Percentiles rank a stretch among this genome's conserved stretches.
Evolutionary conservation across 345 rosid species (phyloP).

Genomic region (Rhodamnia argentea): DNA sequence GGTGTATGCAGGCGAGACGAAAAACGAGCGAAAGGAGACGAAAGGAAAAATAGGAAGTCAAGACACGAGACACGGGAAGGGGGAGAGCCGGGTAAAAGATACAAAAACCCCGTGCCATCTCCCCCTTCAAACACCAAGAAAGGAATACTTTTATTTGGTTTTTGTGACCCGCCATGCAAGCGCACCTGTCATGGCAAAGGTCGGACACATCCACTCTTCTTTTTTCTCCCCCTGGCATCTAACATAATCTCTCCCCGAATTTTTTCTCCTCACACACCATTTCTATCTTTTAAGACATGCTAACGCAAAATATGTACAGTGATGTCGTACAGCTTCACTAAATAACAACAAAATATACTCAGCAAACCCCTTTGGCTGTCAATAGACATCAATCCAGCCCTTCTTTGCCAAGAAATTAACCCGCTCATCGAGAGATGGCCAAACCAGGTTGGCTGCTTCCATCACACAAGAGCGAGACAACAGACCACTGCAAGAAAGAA

Average conservation of each 20-base stretch:
- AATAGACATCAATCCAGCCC: background rate
- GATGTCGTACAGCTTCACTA: background rate
- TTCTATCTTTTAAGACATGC: background rate
- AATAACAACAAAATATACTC: background rate
- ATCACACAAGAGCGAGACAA: background rate
- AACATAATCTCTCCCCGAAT: background rate
- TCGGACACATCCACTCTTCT: constrained; percentile 3
- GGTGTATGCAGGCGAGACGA: background rate
- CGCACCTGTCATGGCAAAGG: constrained; percentile 20
- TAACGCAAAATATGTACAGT: background rate
- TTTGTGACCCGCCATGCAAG: constrained; percentile 22
- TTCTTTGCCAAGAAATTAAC: background rate
- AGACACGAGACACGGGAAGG: background rate
- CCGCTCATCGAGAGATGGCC: background rate
- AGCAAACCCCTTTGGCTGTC: background rate
- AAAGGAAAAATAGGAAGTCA: background rate
- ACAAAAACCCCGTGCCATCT: constrained; percentile 32
- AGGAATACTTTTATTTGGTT: constrained; percentile 32
- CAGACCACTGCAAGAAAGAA: background rate
- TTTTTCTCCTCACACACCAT: background rate
- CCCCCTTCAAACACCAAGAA: constrained; percentile 43
- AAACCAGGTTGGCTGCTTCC: background rate
- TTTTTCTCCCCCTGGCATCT: background rate
- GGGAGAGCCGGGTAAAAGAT: background rate
- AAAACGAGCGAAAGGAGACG: background rate